Percentiles rank a stretch among this genome's conserved stretches.
Conservation (phyloP, 352 stramenopile genomes). For the Globisporangium echinulatum region DNA sequence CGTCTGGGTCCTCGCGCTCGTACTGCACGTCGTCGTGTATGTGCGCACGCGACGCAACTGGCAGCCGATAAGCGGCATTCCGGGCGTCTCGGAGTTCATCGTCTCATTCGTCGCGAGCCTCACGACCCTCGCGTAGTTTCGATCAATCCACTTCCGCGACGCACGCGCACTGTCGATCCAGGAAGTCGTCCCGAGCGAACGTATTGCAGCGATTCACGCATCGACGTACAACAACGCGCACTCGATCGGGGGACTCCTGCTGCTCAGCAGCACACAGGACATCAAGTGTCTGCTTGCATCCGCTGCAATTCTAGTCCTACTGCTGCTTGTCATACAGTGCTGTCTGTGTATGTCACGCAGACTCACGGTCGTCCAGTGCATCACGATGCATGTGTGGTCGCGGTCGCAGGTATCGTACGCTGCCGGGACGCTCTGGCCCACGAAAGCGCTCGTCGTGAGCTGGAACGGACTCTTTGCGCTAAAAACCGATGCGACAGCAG, state of each 20-base stretch:
- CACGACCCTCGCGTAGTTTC: constrained; percentile 6
- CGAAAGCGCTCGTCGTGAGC: constrained; percentile 8
- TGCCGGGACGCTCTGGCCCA: constrained; percentile 10
- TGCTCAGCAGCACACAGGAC: constrained; percentile 2
- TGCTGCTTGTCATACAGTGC: neutral
- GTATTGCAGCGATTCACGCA: neutral
- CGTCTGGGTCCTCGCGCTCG: constrained; percentile 18
- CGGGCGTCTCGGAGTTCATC: constrained; percentile 3
- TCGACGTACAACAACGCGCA: neutral
- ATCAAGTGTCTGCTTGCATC: constrained; percentile 4
- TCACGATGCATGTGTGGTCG: constrained; percentile 5
- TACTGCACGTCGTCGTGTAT: constrained; percentile 4
- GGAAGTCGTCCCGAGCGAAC: neutral
- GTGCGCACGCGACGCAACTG: neutral
- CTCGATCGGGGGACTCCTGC: constrained; percentile 1
- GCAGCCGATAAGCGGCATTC: constrained; percentile 2
- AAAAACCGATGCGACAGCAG: no score
- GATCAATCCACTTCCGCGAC: constrained; percentile 1
- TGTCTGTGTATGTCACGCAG: neutral
- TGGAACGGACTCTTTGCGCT: constrained; percentile 9
- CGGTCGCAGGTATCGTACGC: constrained; percentile 13
- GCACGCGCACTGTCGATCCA: constrained; percentile 2
- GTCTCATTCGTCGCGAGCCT: constrained; percentile 4
- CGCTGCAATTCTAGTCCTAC: neutral
- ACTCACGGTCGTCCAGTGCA: neutral